phyloP scores from a whole-genome alignment of 331 rosid genomes.

The Stylosanthes scabra region DNA sequence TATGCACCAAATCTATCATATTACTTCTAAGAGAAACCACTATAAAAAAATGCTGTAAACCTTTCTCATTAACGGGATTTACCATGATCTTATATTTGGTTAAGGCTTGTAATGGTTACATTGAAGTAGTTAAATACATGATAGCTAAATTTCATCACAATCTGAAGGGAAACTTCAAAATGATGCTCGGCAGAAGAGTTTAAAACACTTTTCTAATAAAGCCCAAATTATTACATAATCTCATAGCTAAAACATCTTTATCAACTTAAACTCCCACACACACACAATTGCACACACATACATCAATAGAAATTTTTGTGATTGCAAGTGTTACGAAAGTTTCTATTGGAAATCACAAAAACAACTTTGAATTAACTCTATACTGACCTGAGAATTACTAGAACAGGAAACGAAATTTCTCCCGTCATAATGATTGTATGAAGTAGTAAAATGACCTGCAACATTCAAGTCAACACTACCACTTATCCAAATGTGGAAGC shows the following conservation, averaged over 20 bases:
- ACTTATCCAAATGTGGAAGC: conserved; percentile 16
- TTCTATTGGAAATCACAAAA: conserved; percentile 5
- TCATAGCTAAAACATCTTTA: conserved; percentile 12
- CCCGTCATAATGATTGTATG: conserved; percentile 64
- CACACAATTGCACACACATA: too few species aligned
- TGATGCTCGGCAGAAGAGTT: conserved; percentile 7
- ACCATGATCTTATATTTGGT: conserved; percentile 14
- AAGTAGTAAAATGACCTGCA: conserved; percentile 55
- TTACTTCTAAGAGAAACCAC: conserved; percentile 22
- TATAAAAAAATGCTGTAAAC: conserved; percentile 4
- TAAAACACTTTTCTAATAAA: conserved; percentile 15
- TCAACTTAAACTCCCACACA: conserved; percentile 6
- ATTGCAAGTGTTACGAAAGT: neutral
- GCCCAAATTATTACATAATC: conserved; percentile 24
- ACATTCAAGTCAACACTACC: conserved; percentile 39
- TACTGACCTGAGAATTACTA: conserved; percentile 83
- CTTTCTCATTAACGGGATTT: conserved; percentile 26
- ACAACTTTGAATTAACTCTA: conserved; percentile 25
- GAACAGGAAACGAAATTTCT: conserved; percentile 69
- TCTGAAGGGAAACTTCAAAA: conserved; percentile 18
- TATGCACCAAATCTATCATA: conserved; percentile 8
- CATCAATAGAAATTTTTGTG: conserved; percentile 1
- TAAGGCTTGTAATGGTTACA: conserved; percentile 19
- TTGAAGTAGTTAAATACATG: conserved; percentile 28
- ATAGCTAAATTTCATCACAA: conserved; percentile 17